Base-by-base conservation (phyloP, 2,329 filamentous ascomycete genomes). In the Graphium sp. region DNA sequence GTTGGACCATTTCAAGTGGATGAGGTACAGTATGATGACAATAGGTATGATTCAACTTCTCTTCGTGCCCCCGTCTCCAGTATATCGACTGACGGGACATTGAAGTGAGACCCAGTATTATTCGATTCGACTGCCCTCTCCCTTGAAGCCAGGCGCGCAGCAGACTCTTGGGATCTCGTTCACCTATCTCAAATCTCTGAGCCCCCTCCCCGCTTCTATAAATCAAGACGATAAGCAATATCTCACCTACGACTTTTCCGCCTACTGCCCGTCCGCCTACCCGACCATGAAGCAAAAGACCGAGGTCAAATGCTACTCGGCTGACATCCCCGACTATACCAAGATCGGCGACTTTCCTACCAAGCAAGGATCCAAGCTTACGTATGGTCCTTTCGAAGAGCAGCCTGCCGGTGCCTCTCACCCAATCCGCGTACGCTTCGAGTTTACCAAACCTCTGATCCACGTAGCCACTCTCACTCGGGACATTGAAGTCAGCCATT, bases 401-500 rank as follows among this genome's bases (percentile, higher is more conserved):
- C 62, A 85, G 34, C 70, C 78, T n/a, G 80, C 84, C 6, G 82
- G 81, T 30, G 78, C 78, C 7, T 48, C 60, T 26, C 68, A 81
- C 43, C 73, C 75, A 12, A 73, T 83, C 34, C 71, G 65, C 39
- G 75, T 94, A 30, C 80, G 89, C 35, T 95, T 92, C 54, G 85
- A 98, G 52, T 94, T 89, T 57, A 94, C 81, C 38, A 91, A 87
- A 55, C 87, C 89, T 9, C 62, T 98, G 32, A 77, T 74, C 24
- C 81, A 89, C 45, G 70, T 83, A 28, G 72, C 73, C 19, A 60
- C 70, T 11, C 62, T 98, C 34, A 82, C 95, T 55, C 76, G 89
- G 34, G 85, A 95, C 44, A 60, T 98, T 37, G 89, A 98, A 52
- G 77, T 98, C 42, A 92, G 82, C 48, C 89, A 95, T 54, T 98